phyloP scores from a whole-genome alignment of 176 grass and related monocot genomes.

The Avena atlantica region DNA sequence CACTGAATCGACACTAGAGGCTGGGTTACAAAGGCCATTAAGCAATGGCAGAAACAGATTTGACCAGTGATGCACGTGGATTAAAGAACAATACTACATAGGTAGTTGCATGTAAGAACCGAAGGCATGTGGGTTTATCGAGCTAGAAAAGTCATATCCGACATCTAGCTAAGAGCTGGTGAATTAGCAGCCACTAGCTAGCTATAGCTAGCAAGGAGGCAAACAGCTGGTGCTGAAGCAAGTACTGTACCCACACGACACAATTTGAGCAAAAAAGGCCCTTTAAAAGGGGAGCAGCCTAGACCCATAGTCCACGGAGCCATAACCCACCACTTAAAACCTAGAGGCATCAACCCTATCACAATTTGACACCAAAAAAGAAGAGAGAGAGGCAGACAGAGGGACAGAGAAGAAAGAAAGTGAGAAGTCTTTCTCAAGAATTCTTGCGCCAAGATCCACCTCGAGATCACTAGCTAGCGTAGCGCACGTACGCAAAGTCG shows the following conservation, averaged over 20 bases:
- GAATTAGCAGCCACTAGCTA: constrained; percentile 52
- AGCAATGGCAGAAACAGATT: constrained; percentile 2
- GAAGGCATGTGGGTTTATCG: neutral
- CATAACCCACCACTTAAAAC: constrained; percentile 51
- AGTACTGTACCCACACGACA: constrained; percentile 47
- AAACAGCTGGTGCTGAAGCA: constrained; percentile 47
- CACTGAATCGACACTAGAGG: constrained; percentile 29
- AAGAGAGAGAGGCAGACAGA: neutral
- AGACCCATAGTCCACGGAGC: constrained; percentile 30
- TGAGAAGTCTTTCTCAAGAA: constrained; percentile 22
- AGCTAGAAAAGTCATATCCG: constrained; percentile 36
- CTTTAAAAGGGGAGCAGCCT: constrained; percentile 46
- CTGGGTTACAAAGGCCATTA: neutral
- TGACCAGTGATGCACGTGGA: neutral
- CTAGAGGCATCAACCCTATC: constrained; percentile 48
- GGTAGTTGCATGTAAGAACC: neutral
- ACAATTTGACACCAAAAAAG: constrained; percentile 42
- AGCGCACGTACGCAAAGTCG: neutral
- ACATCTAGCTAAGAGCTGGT: constrained; percentile 42
- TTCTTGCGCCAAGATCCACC: constrained; percentile 48
- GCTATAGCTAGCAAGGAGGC: neutral
- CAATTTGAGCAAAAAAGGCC: constrained; percentile 40
- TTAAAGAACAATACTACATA: neutral
- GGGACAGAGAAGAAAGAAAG: constrained; percentile 6
- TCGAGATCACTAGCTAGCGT: constrained; percentile 15